Base-by-base conservation (phyloP, 805 yeast species). In the Lachancea kluyveri region DNA sequence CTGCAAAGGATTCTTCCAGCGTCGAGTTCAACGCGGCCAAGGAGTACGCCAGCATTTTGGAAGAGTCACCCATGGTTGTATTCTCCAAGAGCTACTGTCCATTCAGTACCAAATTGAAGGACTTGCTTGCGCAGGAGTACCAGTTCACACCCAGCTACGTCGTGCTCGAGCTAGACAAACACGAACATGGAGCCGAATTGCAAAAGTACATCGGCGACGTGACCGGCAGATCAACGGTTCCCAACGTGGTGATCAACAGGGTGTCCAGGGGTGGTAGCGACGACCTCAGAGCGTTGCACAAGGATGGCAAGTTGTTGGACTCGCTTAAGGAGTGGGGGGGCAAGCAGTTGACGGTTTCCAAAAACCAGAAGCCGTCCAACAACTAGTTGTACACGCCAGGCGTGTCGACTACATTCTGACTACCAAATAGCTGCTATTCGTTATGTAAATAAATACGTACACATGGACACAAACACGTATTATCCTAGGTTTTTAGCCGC, bases 141-240 rank as follows among this genome's bases (percentile, higher is more conserved):
- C 68, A 68, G 30, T 74, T 90, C 39, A 67, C 70, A 3, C 98
- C 97, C 4, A 60, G 66, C 19, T 88, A 86, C 3, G 50, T 66
- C 5, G 68, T 83, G 33, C 84, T 90, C 11, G 97, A 90, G 52
- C 66, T 90, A 31, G 96, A 90, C 59, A 68, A 67, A 48, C 94
- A 86, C 54, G 66, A 70, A 30, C 70, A 85, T 53, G 96, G 96
- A 2, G 55, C 62, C 3, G 80, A 72, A 40, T 67, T 92, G 39
- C 96, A 88, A 59, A 72, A 65, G 11, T 79, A 80, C 56, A 67
- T 92, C 31, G 79, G 68, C 11, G 64, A 68, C 30, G 57, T 69
- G 35, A 75, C 95, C 4, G 94, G 92, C 5, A 75, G 96, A 45
- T 61, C 61, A 17, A 90, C 97, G 0, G 98, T 92, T 9, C 98